Evolutionary conservation across 345 rosid species (phyloP), one percentile per base, ranked within the genome.

Genomic region (Eucalyptus marginata): DNA sequence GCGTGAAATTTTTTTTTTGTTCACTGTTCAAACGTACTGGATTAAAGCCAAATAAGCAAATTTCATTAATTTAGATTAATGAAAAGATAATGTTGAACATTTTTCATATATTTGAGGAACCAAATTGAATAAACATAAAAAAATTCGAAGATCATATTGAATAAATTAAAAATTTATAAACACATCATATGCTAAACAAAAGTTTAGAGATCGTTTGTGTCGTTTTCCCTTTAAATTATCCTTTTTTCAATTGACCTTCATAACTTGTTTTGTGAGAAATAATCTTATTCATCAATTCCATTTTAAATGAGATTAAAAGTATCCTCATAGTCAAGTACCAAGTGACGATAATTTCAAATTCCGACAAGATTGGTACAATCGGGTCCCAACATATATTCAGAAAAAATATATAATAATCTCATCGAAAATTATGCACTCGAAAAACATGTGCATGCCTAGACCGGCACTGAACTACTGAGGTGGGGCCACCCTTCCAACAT

Each of bases 131-230:
- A 59, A 27, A 59, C 8, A 59, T 59, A 59, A 27, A 59, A 59
- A 59, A 25, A 27, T 2, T 62, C 1, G 0, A 0, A 6, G 1
- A 62, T 1, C 8, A 29, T 11, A 13, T 29, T 33, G 0, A 15
- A 68, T 3, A 33, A 36, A 66, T 66, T 33, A 36, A 71, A 71
- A 33, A 3, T 0, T 71, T 5, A 71, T 36, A 0, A 1, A 2
- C 0, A 0, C 11, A 18, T 71, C 36, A 66, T 1, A 66, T 10
- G 3, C 8, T 66, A 10, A 31, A 16, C 0, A 8, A 66, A 31
- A 66, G 0, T 31, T 31, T 0, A 8, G 0, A 7, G 3, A 14
- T 5, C 0, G 0, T 18, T 52, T 0, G 1, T 52, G 2, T 52
- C 24, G 0, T 52, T 52, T 29, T 29, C 10, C 10, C 10, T 14